Conservation (phyloP, 805 yeast species). For the Ogataea nakhonphanomensis region DNA sequence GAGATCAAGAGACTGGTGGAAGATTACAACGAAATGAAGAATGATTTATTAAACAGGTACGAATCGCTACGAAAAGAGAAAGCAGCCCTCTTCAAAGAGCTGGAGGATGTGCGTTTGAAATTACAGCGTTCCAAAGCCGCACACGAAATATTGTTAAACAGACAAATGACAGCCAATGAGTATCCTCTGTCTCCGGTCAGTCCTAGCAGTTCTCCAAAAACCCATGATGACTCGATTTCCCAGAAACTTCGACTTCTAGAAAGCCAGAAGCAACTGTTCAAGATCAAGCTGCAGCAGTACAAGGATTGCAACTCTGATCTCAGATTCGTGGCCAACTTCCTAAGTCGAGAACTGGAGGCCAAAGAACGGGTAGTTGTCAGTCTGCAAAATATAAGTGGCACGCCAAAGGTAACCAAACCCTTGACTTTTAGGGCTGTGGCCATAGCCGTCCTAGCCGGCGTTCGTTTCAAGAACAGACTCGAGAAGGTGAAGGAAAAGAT, state of each 20-base stretch:
- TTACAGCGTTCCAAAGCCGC: slow-evolving; percentile 21
- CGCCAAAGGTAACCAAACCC: slow-evolving; percentile 21
- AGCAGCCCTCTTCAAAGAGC: slow-evolving; percentile 25
- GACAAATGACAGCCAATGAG: slow-evolving; percentile 9
- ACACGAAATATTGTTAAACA: slow-evolving; percentile 14
- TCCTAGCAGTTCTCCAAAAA: slow-evolving; percentile 13
- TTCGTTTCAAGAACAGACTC: slow-evolving; percentile 35
- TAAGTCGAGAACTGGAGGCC: slow-evolving; percentile 28
- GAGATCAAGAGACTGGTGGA: slow-evolving; percentile 20
- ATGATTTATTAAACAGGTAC: slow-evolving; percentile 29
- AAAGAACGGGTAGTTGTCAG: slow-evolving; percentile 20
- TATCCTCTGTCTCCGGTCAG: slow-evolving; percentile 27
- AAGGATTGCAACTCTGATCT: slow-evolving; percentile 35
- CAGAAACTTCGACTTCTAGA: slow-evolving; percentile 27
- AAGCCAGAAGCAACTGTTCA: slow-evolving; percentile 43
- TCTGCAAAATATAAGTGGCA: slow-evolving; percentile 2
- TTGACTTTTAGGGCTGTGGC: slow-evolving; percentile 29
- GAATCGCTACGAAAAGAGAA: slow-evolving; percentile 27
- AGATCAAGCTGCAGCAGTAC: slow-evolving; percentile 45
- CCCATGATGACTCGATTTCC: background rate
- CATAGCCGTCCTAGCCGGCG: slow-evolving; percentile 36
- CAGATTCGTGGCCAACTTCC: slow-evolving; percentile 33
- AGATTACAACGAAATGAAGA: slow-evolving; percentile 33
- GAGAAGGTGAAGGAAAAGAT: slow-evolving; percentile 20
- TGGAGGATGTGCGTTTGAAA: slow-evolving; percentile 25